Evolutionary conservation across 2,329 filamentous ascomycete genomes (phyloP), one percentile per base, ranked within the genome.

Genomic region (Botrytis byssoidea): DNA sequence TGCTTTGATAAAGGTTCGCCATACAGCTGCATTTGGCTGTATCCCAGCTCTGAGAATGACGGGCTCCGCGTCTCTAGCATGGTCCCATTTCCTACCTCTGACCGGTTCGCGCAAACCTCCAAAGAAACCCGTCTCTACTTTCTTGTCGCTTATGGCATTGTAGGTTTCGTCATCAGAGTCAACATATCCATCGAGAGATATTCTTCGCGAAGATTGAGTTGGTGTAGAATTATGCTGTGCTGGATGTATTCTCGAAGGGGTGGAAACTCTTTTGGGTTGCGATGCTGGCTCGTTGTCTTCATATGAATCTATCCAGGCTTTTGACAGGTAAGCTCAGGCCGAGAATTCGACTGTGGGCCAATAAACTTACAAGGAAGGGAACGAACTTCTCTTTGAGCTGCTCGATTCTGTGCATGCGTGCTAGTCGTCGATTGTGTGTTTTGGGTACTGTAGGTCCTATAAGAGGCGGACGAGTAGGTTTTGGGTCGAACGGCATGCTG

Each of bases 61-160:
- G 42, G 81, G 81, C 29, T 81, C 80, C 3, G 76, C 76, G 46
- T 81, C 79, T 73, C 81, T 78, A 22, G 74, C 77, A 75, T 81
- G 79, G 73, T 82, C 81, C 81, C 81, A 82, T 78, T 81, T 82
- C 55, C 80, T 74, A 4, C 81, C 81, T 61, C 72, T 79, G 46
- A 79, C 80, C 64, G 80, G 81, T 64, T 81, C 79, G 70, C 76
- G 78, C 73, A 77, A 71, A 4, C 78, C 79, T 48, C 79, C 78
- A 72, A 82, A 82, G 65, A 82, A 79, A 12, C 79, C 77, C 5
- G 77, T 78, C 55, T 81, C 78, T 14, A 67, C 71, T 68, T 78
- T 80, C 70, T 76, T 79, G 29, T 77, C 77, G 55, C 60, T 73
- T 46, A 73, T 51, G 35, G 73, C 73, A n/a, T 75, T 48, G 18